Evolutionary conservation across 345 rosid genomes (phyloP).

Genomic region (Salix dunnii): DNA sequence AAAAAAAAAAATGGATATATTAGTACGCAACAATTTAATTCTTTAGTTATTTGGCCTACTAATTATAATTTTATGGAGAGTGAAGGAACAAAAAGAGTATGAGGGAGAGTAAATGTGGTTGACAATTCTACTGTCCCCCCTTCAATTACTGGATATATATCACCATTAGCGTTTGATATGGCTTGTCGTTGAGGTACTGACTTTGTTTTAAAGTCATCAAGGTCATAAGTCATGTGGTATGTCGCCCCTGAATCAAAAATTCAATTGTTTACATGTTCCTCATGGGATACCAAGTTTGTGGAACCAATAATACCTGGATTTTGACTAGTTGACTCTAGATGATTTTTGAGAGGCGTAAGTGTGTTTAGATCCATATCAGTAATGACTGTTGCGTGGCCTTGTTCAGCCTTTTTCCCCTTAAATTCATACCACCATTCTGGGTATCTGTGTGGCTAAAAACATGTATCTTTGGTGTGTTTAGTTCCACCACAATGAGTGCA

Average conservation of each 20-base stretch:
- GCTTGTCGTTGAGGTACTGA: accelerated
- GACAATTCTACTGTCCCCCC: background rate
- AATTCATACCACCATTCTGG: background rate
- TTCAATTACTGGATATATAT: too few relatives aligned
- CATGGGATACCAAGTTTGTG: background rate
- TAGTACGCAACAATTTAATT: too few relatives aligned
- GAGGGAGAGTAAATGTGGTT: background rate
- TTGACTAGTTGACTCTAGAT: too few relatives aligned
- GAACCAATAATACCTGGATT: background rate
- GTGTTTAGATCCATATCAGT: background rate
- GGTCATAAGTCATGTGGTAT: background rate
- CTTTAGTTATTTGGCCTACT: too few relatives aligned
- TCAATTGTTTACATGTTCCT: background rate
- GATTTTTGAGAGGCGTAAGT: background rate
- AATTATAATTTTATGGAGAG: too few relatives aligned
- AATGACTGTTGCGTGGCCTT: background rate
- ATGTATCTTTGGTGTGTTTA: background rate
- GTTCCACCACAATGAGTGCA: background rate
- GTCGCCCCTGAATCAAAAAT: background rate
- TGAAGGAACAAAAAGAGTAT: too few relatives aligned
- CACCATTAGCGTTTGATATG: background rate
- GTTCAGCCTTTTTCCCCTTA: accelerated
- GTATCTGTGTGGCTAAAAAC: accelerated
- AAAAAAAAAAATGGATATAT: too few relatives aligned
- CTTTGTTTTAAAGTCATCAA: background rate